Base-by-base conservation (phyloP, 805 yeast genomes). In the Ogataea paradorogensis region DNA sequence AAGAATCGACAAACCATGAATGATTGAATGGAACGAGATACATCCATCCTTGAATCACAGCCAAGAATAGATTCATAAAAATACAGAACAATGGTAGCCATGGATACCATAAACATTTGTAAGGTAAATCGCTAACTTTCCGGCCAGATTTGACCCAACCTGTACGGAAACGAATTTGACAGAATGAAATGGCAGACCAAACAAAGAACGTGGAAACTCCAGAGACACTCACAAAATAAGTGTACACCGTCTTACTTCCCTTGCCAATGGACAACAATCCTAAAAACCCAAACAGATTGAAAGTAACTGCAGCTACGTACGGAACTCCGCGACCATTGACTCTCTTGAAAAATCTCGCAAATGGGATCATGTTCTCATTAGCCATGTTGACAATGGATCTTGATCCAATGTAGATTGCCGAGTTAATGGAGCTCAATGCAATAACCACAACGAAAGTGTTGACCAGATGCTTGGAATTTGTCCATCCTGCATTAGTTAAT, bases 141-240 rank as follows among this genome's bases (percentile, higher is more conserved):
- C 71, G 62, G 18, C 74, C 75, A 39, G 69, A 71, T 8, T 39
- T 45, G 2, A 52, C 39, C 73, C 74, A 69, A 2, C 74, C 76
- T 9, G 47, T 47, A 48, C 87, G 69, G 55, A 81, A 79, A 30
- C 84, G 62, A 13, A 80, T 42, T 46, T 82, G 85, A 26, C 74
- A 69, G 35, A 71, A 64, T 15, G 79, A 70, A 18, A 80, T 74
- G 9, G 71, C 62, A 7, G 80, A 82, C 88, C 87, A 81, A 3
- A 80, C 85, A 34, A 81, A 67, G 42, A 81, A 82, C 3, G 80
- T 78, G 2, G 83, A 77, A 15, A 82, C 83, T 43, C 87, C 86
- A 3, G 82, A 70, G 30, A 81, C 61, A 51, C 76, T 78, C 33
- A 78, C 79, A 50, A 80, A 78, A 54, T 80, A 81, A 24, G 50